Conservation (phyloP, 345 rosid species). For the Lepidium aucheri region DNA sequence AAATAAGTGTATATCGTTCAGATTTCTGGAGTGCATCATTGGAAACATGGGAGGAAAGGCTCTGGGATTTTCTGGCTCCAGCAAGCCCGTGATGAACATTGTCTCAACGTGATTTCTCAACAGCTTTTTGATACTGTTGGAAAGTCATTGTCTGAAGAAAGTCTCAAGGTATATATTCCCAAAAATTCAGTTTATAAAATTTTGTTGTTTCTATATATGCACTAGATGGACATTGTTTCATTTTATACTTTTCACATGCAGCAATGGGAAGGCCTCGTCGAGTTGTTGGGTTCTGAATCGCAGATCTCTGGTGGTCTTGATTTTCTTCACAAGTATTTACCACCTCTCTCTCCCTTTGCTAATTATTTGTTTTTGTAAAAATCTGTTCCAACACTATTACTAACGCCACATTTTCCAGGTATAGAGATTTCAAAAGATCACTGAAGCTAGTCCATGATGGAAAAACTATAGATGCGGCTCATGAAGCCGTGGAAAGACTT, state of each 20-base stretch:
- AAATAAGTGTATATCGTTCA: constrained; percentile 20
- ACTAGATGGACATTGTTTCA: background rate
- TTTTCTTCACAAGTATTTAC: constrained; percentile 87
- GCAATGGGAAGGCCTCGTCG: constrained; percentile 98
- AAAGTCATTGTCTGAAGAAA: constrained; percentile 83
- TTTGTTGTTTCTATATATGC: background rate
- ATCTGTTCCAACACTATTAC: background rate
- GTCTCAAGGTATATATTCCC: constrained; percentile 50
- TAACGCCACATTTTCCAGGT: constrained; percentile 39
- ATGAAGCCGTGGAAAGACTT: constrained; percentile 69
- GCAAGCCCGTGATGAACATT: constrained; percentile 68
- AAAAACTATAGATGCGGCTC: constrained; percentile 48
- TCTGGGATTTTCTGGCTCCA: constrained; percentile 89
- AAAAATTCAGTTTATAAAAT: background rate
- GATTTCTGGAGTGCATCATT: constrained; percentile 86
- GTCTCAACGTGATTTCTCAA: constrained; percentile 75
- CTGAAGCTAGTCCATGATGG: constrained; percentile 54
- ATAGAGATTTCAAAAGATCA: constrained; percentile 88
- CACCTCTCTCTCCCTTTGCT: background rate
- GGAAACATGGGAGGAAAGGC: constrained; percentile 97
- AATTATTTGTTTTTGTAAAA: background rate
- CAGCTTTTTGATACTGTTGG: constrained; percentile 90
- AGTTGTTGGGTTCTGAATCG: constrained; percentile 75
- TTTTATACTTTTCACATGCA: constrained; percentile 26
- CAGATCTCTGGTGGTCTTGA: constrained; percentile 81